Percentiles rank a stretch among this genome's conserved stretches.
phyloP scores from a whole-genome alignment of 2,329 filamentous ascomycete species.

The Aureobasidium sp. region DNA sequence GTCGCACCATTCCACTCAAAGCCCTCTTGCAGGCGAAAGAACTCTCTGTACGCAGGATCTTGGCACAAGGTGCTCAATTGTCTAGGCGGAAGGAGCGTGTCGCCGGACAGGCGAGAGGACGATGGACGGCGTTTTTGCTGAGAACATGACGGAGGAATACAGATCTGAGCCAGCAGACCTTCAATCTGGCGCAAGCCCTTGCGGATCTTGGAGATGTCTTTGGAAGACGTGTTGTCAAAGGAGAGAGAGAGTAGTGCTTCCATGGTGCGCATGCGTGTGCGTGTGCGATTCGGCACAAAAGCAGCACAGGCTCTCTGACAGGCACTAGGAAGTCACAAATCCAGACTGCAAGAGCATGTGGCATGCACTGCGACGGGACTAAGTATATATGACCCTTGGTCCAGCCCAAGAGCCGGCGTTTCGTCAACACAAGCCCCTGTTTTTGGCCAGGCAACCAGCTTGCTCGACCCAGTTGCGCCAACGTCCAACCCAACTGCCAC shows the following conservation, averaged over 20 bases:
- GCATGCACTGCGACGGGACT: neutral
- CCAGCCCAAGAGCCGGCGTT: neutral
- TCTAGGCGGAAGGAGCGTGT: constrained; percentile 39
- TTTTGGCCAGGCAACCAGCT: neutral
- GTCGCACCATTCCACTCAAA: constrained; percentile 85
- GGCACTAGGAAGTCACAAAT: neutral
- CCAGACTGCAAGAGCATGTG: neutral
- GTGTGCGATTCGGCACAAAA: neutral
- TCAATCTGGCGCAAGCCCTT: constrained; percentile 94
- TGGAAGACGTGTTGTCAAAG: constrained; percentile 93
- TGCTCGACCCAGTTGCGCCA: neutral
- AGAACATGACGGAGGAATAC: constrained; percentile 52
- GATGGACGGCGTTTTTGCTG: constrained; percentile 32
- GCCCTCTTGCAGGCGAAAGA: constrained; percentile 92
- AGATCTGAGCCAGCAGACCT: constrained; percentile 88
- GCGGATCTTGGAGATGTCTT: constrained; percentile 80
- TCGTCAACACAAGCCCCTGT: neutral
- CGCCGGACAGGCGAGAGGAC: constrained; percentile 22
- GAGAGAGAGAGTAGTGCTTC: constrained; percentile 86
- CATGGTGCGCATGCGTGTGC: constrained; percentile 47
- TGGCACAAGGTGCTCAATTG: constrained; percentile 62
- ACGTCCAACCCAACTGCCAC: neutral
- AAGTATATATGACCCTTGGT: neutral
- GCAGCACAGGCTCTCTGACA: constrained; percentile 3
- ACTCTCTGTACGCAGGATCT: constrained; percentile 88